Evolutionary conservation across 2,329 filamentous ascomycete species (phyloP), one percentile per base, ranked within the genome.

Genomic region (Epicoccum sorghinum): DNA sequence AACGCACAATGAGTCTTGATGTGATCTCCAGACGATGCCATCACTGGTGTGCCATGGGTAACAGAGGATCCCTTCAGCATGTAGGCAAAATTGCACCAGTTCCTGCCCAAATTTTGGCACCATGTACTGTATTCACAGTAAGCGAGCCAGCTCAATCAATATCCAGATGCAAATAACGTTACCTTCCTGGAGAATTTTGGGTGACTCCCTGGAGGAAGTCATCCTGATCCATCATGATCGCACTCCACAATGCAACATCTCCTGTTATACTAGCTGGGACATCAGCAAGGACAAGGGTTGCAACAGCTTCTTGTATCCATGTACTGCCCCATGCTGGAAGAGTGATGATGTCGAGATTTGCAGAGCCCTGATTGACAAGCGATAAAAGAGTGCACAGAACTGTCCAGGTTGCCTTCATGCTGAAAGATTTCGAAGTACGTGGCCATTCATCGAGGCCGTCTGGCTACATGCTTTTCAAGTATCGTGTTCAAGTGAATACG

Each of bases 1-100:
- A 7, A 51, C 33, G 4, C 60, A 63, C 64, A 67, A 27, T 65
- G 60, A 25, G 62, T 67, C 47, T 48, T 62, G 25, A 67, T 50
- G 7, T 42, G 42, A 39, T 62, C 57, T 29, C 61, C 64, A 7
- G 57, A 54, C 8, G 56, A 24, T 14, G 64, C 57, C 13, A 33
- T 57, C 25, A 65, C 55, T 12, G 62, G 45, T 25, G 45, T 57
- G 29, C 64, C 64, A 42, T 52, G 37, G 59, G 43, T 50, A 18
- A 36, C 22, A 1, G 47, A 41, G 4, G 52, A 35, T 23, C 58
- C 64, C 2, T 49, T 47, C 5, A 66, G 47, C 2, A 52, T 57
- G 37, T 65, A 66, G 25, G 64, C 64, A 25, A 65, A 65, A 40
- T 62, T 66, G 43, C 60, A 66, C 64, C 64, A 66, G 23, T 61